These are phyloP conservation scores for Aphanomyces astaci DNA, from an alignment of 352 stramenopile genomes.

Conservation along the genomic window DNA sequence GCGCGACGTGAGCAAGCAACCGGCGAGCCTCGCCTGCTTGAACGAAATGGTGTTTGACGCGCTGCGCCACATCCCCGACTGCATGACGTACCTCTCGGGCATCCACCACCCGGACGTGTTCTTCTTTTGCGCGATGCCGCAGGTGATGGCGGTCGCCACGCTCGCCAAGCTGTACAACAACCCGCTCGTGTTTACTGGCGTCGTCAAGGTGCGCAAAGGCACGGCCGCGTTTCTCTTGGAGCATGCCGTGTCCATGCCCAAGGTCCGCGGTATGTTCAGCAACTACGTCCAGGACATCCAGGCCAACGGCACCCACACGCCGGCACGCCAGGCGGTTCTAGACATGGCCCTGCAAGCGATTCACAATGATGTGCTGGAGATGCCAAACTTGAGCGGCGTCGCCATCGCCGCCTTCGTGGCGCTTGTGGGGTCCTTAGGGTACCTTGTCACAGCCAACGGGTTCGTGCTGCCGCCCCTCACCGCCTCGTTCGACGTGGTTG, in stretches of 20 bases:
- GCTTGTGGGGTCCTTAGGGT: conserved; percentile 5
- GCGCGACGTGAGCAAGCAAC: conserved; percentile 14
- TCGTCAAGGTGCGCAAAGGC: conserved; percentile 92
- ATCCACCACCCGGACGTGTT: conserved; percentile 79
- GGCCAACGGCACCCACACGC: conserved; percentile 17
- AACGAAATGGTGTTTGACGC: conserved; percentile 90
- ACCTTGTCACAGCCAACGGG: background rate
- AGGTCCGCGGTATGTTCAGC: conserved; percentile 24
- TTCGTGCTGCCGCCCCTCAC: conserved; percentile 25
- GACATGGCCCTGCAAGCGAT: background rate
- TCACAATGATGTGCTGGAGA: conserved; percentile 5
- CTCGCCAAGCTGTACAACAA: conserved; percentile 86
- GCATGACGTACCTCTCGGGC: conserved; percentile 79
- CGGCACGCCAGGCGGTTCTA: background rate
- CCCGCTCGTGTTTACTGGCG: conserved; percentile 83
- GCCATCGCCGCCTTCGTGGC: conserved; percentile 19
- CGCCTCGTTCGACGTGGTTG: conserved; percentile 14
- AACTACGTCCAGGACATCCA: conserved; percentile 23
- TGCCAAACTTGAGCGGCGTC: conserved; percentile 22
- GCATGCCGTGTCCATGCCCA: conserved; percentile 13
- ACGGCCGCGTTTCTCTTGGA: conserved; percentile 28
- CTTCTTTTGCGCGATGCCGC: conserved; percentile 89
- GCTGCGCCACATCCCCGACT: conserved; percentile 78
- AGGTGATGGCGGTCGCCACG: conserved; percentile 92
- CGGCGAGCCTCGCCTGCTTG: conserved; percentile 56